These are phyloP conservation scores for Scolecobasidium constrictum DNA, from an alignment of 2,329 filamentous ascomycete genomes.

Conservation along the genomic window DNA sequence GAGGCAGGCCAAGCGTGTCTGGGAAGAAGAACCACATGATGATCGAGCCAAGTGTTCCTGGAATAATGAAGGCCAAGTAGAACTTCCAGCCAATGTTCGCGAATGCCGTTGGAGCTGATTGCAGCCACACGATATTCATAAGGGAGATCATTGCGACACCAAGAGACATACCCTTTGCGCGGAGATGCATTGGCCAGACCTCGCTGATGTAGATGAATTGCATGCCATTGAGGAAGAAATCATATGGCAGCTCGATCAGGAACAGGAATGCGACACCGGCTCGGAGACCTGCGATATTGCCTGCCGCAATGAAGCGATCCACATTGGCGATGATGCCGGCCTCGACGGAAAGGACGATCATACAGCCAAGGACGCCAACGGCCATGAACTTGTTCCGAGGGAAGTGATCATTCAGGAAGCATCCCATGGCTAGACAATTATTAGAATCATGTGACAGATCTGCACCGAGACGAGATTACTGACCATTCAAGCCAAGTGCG, in stretches of 20 bases:
- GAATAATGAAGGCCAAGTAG: conserved; percentile 17
- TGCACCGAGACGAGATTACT: neutral
- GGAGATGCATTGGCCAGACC: conserved; percentile 2
- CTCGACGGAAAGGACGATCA: conserved; percentile 3
- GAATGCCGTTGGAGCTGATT: conserved; percentile 14
- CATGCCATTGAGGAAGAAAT: conserved; percentile 5
- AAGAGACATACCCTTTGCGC: conserved; percentile 10
- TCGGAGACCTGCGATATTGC: conserved; percentile 3
- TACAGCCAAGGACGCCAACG: conserved; percentile 11
- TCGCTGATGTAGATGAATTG: conserved; percentile 1
- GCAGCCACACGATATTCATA: conserved; percentile 13
- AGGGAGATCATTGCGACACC: conserved; percentile 16
- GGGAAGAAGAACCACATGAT: conserved; percentile 7
- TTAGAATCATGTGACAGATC: neutral
- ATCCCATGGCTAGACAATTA: conserved; percentile 12
- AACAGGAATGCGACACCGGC: conserved; percentile 5
- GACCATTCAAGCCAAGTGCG: conserved; percentile 15
- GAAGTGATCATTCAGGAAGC: conserved; percentile 17
- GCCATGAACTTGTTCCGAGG: conserved; percentile 14
- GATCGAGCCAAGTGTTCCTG: conserved; percentile 10
- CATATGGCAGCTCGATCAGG: conserved; percentile 8
- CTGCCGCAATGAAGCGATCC: conserved; percentile 12
- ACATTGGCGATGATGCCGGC: conserved; percentile 12
- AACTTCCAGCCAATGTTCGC: conserved; percentile 16
- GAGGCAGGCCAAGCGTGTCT: conserved; percentile 1